phyloP scores from a whole-genome alignment of 345 rosid genomes.

The Firmiana major region DNA sequence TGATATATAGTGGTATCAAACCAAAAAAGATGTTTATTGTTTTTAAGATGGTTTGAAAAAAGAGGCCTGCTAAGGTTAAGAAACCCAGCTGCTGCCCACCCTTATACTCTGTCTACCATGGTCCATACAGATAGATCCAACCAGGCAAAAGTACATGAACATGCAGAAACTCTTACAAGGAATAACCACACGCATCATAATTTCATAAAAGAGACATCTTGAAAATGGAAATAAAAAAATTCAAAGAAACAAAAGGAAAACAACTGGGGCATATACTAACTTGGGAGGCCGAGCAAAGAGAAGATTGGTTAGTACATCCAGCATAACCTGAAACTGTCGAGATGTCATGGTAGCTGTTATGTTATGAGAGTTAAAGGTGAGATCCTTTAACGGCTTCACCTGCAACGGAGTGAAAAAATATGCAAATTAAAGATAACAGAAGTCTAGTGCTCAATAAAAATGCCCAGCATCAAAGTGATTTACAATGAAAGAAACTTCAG shows the following conservation, averaged over 20 bases:
- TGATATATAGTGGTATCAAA: neutral
- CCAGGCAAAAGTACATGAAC: neutral
- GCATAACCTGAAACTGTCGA: constrained; percentile 96
- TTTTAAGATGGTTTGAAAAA: neutral
- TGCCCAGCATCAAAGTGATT: neutral
- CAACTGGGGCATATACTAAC: constrained; percentile 43
- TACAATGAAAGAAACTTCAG: neutral
- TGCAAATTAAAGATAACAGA: constrained; percentile 1
- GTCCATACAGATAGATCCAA: neutral
- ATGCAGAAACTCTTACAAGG: neutral
- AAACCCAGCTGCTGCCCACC: neutral
- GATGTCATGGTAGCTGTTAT: constrained; percentile 97
- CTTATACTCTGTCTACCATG: neutral
- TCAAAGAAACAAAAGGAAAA: constrained; percentile 9
- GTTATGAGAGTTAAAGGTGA: constrained; percentile 73
- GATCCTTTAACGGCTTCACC: constrained; percentile 98
- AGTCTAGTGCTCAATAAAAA: neutral
- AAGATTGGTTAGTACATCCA: constrained; percentile 92
- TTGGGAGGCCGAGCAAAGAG: constrained; percentile 98
- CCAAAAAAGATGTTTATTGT: neutral
- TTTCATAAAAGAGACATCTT: neutral
- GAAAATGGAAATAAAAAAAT: neutral
- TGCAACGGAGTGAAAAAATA: constrained; percentile 31
- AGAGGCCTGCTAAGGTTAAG: neutral
- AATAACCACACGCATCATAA: neutral